A percentile compares a stretch with the other conserved stretches of the same genome.
phyloP scores from a whole-genome alignment of 768 basidiomycete genomes.

The Leccinum longicurvipes region DNA sequence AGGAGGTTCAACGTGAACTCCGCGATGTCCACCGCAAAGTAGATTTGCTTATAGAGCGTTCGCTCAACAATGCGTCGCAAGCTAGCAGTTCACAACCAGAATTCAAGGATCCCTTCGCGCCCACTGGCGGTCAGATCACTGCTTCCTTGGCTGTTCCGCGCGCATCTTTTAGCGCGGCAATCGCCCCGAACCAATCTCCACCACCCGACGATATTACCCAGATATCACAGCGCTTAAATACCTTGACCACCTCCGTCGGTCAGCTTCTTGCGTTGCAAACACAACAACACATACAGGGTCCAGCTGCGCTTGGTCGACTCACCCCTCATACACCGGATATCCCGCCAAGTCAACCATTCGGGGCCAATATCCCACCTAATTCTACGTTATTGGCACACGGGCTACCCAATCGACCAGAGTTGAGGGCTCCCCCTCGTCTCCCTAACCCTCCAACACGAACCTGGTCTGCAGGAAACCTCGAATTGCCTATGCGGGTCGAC shows the following conservation, averaged over 20 bases:
- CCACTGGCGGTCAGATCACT: conserved; percentile 32
- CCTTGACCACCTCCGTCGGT: conserved; percentile 79
- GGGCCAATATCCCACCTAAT: conserved; percentile 37
- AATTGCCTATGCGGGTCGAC: conserved; percentile 61
- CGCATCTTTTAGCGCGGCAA: conserved; percentile 60
- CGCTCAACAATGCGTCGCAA: conserved; percentile 34
- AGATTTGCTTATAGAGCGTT: conserved; percentile 68
- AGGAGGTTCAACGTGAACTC: conserved; percentile 73
- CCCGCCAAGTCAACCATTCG: conserved; percentile 40
- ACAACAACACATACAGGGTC: conserved; percentile 58
- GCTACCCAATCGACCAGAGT: conserved; percentile 61
- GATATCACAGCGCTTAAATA: conserved; percentile 75
- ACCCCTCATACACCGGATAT: conserved; percentile 39
- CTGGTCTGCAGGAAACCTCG: conserved; percentile 81
- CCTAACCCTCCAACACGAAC: conserved; percentile 74
- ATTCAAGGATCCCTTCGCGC: conserved; percentile 79
- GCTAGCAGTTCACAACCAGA: conserved; percentile 51
- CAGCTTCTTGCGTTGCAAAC: conserved; percentile 81
- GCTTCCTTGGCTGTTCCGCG: conserved; percentile 46
- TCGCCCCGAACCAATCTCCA: conserved; percentile 68
- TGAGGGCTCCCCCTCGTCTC: conserved; percentile 55
- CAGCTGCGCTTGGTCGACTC: conserved; percentile 33
- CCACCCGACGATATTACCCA: conserved; percentile 69
- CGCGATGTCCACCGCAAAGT: conserved; percentile 76
- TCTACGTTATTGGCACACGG: conserved; percentile 53